Base-by-base conservation (phyloP, 805 yeast genomes). In the Metschnikowia bowlesiae region DNA sequence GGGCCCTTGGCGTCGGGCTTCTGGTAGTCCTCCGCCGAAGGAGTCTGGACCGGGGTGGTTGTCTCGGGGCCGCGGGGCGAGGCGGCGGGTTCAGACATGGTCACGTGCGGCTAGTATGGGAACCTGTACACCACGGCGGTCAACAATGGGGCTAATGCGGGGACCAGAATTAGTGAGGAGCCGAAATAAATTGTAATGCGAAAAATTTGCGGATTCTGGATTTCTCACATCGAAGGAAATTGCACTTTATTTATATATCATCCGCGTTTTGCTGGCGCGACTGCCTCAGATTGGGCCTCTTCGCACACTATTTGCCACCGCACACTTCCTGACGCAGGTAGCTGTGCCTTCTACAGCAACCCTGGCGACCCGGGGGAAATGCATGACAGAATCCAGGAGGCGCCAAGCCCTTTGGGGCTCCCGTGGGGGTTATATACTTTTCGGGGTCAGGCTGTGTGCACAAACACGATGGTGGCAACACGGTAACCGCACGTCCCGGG, bases 11-110 rank as follows among this genome's bases (percentile, higher is more conserved):
- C 41, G 33, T 45, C 63, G 11, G 56, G 53, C 47, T 60, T 65
- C 39, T 62, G 65, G 50, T 61, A 65, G 42, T 56, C 58, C 47
- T 68, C 73, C 4, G 69, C 66, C 32, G 70, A 65, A 8, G 74
- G 74, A 4, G 74, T 69, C 53, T 69, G 74, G 8, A 69, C 73
- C 28, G 72, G 74, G 13, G 73, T 68, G 56, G 62, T 67, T 13
- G 73, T 62, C 30, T 67, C 71, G 11, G 67, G 66, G 41, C 60
- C 59, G 38, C 55, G 49, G 30, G 55, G 40, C 26, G 55, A 46
- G 13, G 53, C 54, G 53, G 47, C 56, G 14, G 54, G 55, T 47
- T 64, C 69, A 31, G 71, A 66, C 71, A 67, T 66, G 35, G 35
- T 44, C 60, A 56, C 60, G 60, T 56, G 60, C 46, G 22, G 43